phyloP scores from a whole-genome alignment of 75 land plant genomes.

The Selaginella tamariscina region DNA sequence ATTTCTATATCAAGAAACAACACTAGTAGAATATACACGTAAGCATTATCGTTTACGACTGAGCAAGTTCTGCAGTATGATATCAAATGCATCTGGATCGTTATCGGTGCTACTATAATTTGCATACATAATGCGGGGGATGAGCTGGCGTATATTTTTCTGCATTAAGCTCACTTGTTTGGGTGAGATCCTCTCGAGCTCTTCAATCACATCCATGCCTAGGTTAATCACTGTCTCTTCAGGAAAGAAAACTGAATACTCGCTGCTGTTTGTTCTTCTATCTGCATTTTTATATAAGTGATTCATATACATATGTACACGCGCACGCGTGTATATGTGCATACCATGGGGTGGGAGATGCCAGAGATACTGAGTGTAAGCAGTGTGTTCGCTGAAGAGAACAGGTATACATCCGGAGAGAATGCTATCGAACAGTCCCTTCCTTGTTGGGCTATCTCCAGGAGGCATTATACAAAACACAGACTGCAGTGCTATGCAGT shows the following conservation, averaged over 20 bases:
- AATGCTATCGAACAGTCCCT: constrained; percentile 22
- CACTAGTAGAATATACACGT: too few species aligned
- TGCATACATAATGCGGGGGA: constrained; percentile 5
- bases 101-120: background rate
- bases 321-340: too few species aligned
- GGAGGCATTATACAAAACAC: constrained; percentile 25
- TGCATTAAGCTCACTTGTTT: background rate
- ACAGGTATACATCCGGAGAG: constrained; percentile 29
- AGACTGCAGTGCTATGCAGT: constrained; percentile 15
- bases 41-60: too few species aligned
- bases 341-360: constrained; percentile 18
- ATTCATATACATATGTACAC: too few species aligned
- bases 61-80: too few species aligned
- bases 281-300: too few species aligned
- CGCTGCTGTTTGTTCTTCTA: too few species aligned
- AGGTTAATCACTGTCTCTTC: background rate
- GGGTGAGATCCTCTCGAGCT: background rate
- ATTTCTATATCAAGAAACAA: too few species aligned
- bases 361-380: constrained; percentile 23
- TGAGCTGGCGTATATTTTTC: background rate
- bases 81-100: constrained; percentile 8
- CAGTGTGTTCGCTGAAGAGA: constrained; percentile 14
- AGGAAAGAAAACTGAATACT: constrained; percentile 20
- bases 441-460: constrained; percentile 25
- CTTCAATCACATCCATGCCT: background rate